These are phyloP conservation scores for Globisporangium okanoganense DNA, from an alignment of 352 stramenopile species.

Conservation along the genomic window DNA sequence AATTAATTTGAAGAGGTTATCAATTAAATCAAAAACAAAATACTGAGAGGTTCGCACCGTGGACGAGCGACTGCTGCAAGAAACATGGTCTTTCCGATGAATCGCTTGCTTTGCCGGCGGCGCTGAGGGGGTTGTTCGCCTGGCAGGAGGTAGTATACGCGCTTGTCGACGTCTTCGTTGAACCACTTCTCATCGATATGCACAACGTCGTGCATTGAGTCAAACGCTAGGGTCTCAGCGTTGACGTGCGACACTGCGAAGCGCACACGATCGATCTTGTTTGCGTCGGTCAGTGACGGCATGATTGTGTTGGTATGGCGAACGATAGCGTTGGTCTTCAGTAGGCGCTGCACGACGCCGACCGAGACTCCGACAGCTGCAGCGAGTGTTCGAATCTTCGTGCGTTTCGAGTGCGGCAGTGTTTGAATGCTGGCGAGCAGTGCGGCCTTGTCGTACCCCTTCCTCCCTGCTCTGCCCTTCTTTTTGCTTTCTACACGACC, in stretches of 20 bases:
- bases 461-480: not conserved
- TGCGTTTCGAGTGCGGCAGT: not conserved
- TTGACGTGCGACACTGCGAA: not conserved
- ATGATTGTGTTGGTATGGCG: not conserved
- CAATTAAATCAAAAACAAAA: not conserved
- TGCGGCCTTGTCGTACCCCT: not conserved
- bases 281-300: not conserved
- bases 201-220: not conserved
- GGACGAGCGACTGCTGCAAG: not conserved
- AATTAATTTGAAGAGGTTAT: not conserved
- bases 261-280: not conserved
- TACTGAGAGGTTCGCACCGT: not conserved
- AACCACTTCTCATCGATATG: not conserved
- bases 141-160: not conserved
- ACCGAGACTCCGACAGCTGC: not conserved
- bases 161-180: not conserved
- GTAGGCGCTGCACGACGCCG: not conserved
- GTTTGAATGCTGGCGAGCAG: not conserved
- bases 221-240: not conserved
- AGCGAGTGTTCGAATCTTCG: not conserved
- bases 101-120: not conserved
- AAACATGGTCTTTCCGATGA: not conserved
- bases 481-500: not conserved
- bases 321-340: not conserved
- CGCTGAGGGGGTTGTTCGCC: not conserved